A percentile compares a stretch with the other conserved stretches of the same genome.
These are phyloP conservation scores for Epipyxis sp. DNA, from an alignment of 108 stramenopile genomes.

Conservation along the genomic window DNA sequence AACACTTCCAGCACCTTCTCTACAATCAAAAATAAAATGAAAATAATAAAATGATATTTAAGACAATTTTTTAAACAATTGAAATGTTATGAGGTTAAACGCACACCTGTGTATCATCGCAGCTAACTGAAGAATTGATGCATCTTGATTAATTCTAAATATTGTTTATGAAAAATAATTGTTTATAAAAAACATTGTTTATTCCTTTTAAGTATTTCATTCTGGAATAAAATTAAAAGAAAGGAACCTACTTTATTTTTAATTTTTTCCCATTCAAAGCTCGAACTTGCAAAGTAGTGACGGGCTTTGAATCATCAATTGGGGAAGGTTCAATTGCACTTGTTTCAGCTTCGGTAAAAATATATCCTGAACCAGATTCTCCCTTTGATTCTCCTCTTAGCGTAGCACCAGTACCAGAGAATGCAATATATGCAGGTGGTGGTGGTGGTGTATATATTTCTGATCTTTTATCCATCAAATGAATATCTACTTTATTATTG, in stretches of 20 bases:
- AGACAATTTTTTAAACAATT: too few relatives aligned
- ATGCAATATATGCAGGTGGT: constrained; percentile 17
- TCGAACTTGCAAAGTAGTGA: constrained; percentile 12
- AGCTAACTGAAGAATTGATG: constrained; percentile 8
- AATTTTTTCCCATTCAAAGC: background rate
- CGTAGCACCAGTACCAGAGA: background rate
- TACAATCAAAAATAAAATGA: too few relatives aligned
- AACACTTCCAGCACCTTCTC: background rate
- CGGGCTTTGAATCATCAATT: background rate
- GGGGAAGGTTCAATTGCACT: background rate
- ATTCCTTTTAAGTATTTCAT: too few relatives aligned
- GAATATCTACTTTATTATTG: constrained; percentile 20
- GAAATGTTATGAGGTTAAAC: too few relatives aligned
- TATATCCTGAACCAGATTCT: background rate
- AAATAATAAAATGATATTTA: too few relatives aligned
- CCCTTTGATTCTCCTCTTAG: too few relatives aligned
- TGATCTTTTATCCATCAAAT: constrained; percentile 45
- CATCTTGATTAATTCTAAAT: background rate
- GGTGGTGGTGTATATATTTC: constrained; percentile 47
- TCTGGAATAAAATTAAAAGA: too few relatives aligned
- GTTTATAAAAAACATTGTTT: too few relatives aligned
- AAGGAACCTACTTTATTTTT: too few relatives aligned
- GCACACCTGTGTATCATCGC: constrained; percentile 22
- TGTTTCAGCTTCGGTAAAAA: background rate
- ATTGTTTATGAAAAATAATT: background rate